Percentiles rank a stretch among this genome's conserved stretches.
Evolutionary conservation across 768 basidiomycete species (phyloP).

Genomic region (Pulveroboletus ravenelii): DNA sequence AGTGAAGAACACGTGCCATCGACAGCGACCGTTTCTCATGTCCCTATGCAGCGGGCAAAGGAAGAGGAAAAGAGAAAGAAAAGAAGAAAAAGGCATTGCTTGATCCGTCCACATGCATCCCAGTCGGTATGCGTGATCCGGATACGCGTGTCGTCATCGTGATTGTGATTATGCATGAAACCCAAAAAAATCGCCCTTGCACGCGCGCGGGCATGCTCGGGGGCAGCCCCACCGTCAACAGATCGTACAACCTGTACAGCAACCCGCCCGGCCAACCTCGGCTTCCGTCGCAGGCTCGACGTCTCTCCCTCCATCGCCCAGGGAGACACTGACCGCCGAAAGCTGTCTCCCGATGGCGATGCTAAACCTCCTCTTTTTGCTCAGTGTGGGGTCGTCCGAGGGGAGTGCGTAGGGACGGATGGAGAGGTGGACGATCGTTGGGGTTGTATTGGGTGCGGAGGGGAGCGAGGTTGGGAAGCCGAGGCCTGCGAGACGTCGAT

Average conservation of each 20-base stretch:
- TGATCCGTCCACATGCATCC: conserved; percentile 1
- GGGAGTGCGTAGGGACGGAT: conserved; percentile 56
- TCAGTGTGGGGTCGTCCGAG: conserved; percentile 44
- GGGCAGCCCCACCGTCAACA: conserved; percentile 23
- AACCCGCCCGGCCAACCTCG: conserved; percentile 22
- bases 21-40: background rate
- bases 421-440: conserved; percentile 74
- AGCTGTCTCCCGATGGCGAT: conserved; percentile 26
- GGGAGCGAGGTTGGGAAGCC: conserved; percentile 28
- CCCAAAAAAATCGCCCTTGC: too few relatives aligned
- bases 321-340: conserved; percentile 5
- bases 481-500: conserved; percentile 20
- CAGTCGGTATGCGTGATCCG: background rate
- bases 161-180: too few relatives aligned
- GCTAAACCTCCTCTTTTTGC: conserved; percentile 49
- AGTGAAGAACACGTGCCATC: too few relatives aligned
- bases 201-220: too few relatives aligned
- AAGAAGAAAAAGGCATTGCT: background rate
- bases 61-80: too few relatives aligned
- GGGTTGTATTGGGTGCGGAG: conserved; percentile 29
- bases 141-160: too few relatives aligned
- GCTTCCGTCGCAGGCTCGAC: conserved; percentile 8
- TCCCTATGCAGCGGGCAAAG: too few relatives aligned
- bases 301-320: background rate
- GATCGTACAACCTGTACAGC: conserved; percentile 38